phyloP scores from a whole-genome alignment of 495 filamentous ascomycete species.

The Aspergillus egyptiacus region DNA sequence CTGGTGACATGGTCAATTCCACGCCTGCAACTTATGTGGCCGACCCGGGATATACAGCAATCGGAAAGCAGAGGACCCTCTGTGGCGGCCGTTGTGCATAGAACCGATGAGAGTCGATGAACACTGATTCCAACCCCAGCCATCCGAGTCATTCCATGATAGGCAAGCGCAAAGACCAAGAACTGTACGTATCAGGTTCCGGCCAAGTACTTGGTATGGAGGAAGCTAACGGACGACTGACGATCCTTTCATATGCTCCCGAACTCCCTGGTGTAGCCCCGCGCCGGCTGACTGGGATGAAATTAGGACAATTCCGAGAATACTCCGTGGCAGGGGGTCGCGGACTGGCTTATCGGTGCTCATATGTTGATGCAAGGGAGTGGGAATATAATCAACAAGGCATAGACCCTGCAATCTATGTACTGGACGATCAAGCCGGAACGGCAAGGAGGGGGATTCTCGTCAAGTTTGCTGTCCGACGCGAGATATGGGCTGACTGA shows the following conservation, averaged over 20 bases:
- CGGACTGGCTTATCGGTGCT: no score
- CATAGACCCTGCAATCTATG: no score
- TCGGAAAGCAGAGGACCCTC: background rate
- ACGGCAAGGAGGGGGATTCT: no score
- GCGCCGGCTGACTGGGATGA: conserved; percentile 9
- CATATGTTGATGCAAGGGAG: no score
- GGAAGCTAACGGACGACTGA: background rate
- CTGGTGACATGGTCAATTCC: background rate
- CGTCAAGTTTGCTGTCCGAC: no score
- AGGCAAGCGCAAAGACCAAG: background rate
- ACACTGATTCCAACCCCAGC: background rate
- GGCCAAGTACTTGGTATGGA: background rate
- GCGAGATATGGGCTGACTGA: no score
- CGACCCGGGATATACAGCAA: background rate
- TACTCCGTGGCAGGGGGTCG: no score
- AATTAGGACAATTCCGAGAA: background rate
- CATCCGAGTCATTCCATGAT: background rate
- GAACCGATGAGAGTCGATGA: background rate
- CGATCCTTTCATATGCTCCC: background rate
- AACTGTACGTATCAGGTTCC: background rate
- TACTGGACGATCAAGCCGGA: no score
- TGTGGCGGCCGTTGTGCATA: background rate
- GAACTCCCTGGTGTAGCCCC: conserved; percentile 3
- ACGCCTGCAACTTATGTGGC: background rate
- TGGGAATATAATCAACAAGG: no score